Percentiles rank a stretch among this genome's conserved stretches.
These are phyloP conservation scores for Cicer bijugum DNA, from an alignment of 306 rosid genomes.

Conservation along the genomic window DNA sequence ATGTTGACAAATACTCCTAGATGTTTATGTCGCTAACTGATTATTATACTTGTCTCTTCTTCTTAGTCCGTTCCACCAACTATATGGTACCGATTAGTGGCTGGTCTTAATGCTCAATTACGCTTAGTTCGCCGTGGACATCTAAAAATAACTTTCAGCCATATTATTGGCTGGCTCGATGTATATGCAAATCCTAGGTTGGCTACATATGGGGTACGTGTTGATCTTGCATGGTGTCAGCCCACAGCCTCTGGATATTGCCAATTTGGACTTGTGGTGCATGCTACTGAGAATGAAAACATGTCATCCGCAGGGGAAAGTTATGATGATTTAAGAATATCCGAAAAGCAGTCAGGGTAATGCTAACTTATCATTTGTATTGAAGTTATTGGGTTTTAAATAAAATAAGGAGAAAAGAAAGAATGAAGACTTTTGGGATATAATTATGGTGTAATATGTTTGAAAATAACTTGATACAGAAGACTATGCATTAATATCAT, in stretches of 20 bases:
- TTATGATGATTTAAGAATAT: constrained; percentile 49
- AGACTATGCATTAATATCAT: not conserved
- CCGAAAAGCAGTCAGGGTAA: constrained; percentile 70
- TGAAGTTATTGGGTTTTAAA: not conserved
- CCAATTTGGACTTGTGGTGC: constrained; percentile 75
- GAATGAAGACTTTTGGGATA: not conserved
- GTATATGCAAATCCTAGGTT: constrained; percentile 71
- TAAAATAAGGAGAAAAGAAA: not conserved
- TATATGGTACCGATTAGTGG: constrained; percentile 93
- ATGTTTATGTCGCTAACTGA: constrained; percentile 39
- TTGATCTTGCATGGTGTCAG: constrained; percentile 91
- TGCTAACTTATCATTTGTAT: constrained; percentile 36
- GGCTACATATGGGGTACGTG: constrained; percentile 58
- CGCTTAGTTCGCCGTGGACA: constrained; percentile 80
- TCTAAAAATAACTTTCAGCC: constrained; percentile 65
- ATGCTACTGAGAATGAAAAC: constrained; percentile 58
- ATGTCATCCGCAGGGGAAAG: constrained; percentile 48
- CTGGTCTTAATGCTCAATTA: constrained; percentile 92
- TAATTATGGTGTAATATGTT: not conserved
- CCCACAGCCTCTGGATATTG: constrained; percentile 90
- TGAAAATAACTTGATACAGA: not conserved
- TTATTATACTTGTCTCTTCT: constrained; percentile 36
- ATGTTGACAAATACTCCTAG: constrained; percentile 22
- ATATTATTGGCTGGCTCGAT: constrained; percentile 78
- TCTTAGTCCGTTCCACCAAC: constrained; percentile 85